Percentiles rank a stretch among this genome's conserved stretches.
These are phyloP conservation scores for Microcyclosporella mali DNA, from an alignment of 2,329 filamentous ascomycete species.

Conservation along the genomic window DNA sequence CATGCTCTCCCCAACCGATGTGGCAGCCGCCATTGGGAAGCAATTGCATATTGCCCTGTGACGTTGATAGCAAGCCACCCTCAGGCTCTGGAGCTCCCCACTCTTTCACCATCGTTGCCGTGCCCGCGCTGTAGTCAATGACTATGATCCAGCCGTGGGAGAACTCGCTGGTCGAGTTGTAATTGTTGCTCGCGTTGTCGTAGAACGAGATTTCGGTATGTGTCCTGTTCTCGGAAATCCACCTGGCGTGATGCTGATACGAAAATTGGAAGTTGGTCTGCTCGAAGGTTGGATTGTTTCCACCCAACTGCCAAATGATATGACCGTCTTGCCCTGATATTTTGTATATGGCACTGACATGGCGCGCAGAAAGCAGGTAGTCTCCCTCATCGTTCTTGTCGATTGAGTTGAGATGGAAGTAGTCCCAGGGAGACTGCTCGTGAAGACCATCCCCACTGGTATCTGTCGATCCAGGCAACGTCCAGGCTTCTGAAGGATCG, in stretches of 20 bases:
- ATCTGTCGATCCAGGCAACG: constrained; percentile 38
- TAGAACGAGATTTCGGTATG: constrained; percentile 50
- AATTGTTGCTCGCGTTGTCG: constrained; percentile 48
- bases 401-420: constrained; percentile 51
- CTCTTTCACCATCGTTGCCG: constrained; percentile 41
- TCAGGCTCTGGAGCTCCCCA: constrained; percentile 44
- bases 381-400: constrained; percentile 46
- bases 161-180: constrained; percentile 35
- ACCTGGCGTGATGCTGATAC: constrained; percentile 51
- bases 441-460: constrained; percentile 44
- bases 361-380: constrained; percentile 45
- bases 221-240: constrained; percentile 39
- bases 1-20: constrained; percentile 51
- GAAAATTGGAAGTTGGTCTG: constrained; percentile 44
- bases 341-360: constrained; percentile 44
- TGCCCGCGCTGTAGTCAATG: constrained; percentile 40
- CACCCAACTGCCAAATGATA: constrained; percentile 48
- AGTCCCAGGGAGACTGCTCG: constrained; percentile 47
- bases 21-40: constrained; percentile 50
- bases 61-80: constrained; percentile 43
- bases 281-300: constrained; percentile 43
- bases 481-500: constrained; percentile 45
- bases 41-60: constrained; percentile 50
- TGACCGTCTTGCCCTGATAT: constrained; percentile 41
- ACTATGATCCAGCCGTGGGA: constrained; percentile 44